A percentile compares a stretch with the other conserved stretches of the same genome.
Evolutionary conservation across 2,329 filamentous ascomycete species (phyloP).

Genomic region (Neofusicoccum umdonicola): DNA sequence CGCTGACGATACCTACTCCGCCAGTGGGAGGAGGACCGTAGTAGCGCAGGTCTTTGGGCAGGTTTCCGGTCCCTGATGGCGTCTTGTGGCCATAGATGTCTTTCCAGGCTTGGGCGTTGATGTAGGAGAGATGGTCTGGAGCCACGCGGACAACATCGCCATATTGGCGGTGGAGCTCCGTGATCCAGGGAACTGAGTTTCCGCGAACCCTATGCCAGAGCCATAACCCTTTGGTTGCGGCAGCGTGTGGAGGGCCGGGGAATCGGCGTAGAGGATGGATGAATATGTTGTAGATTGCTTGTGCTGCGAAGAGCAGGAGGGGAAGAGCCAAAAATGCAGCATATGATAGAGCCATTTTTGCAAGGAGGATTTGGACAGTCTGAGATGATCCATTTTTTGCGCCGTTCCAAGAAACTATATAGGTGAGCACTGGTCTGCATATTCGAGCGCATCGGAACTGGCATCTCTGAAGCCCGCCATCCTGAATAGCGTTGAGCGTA

Average conservation of each 20-base stretch:
- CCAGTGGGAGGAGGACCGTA: background rate
- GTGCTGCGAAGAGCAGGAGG: background rate
- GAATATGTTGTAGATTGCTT: constrained; percentile 3
- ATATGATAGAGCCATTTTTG: background rate
- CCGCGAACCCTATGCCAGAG: background rate
- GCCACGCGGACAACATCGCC: constrained; percentile 40
- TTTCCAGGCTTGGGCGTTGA: constrained; percentile 39
- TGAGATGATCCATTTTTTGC: too few relatives aligned
- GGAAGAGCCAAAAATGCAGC: background rate
- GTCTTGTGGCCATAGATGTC: constrained; percentile 13
- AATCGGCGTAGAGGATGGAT: constrained; percentile 7
- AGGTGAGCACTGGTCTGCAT: too few relatives aligned
- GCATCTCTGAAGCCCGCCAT: too few relatives aligned
- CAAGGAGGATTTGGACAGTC: too few relatives aligned
- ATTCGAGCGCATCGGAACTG: too few relatives aligned
- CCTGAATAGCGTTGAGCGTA: too few relatives aligned
- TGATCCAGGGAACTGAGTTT: background rate
- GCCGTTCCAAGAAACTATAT: too few relatives aligned
- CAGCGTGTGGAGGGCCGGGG: constrained; percentile 4
- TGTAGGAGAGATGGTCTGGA: constrained; percentile 45
- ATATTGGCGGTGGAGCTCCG: background rate
- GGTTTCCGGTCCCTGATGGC: background rate
- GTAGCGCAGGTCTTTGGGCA: background rate
- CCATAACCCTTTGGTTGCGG: background rate
- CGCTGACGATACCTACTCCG: constrained; percentile 14